Percentiles rank a stretch among this genome's conserved stretches.
phyloP scores from a whole-genome alignment of 192 early-diverging fungal genomes.

The Coemansia sp. region DNA sequence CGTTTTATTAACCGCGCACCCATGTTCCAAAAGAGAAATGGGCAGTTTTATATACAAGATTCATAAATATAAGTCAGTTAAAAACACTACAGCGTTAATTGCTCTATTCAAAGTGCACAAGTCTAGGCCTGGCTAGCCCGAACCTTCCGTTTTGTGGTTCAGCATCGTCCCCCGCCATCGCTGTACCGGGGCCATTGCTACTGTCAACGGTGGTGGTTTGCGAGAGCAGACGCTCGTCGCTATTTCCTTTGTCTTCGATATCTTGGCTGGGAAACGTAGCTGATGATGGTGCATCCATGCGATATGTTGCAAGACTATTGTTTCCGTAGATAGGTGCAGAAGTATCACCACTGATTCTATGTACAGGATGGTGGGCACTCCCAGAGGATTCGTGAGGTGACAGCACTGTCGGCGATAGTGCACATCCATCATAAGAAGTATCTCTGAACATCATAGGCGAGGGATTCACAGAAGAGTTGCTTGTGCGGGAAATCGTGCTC shows the following conservation, averaged over 20 bases:
- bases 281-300: not conserved
- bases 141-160: conserved; percentile 1
- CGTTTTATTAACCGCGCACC: not conserved
- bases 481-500: conserved; percentile 41
- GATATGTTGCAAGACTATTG: not conserved
- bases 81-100: not conserved
- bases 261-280: not conserved
- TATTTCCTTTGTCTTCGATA: not conserved
- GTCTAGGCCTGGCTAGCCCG: conserved; percentile 25
- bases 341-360: not conserved
- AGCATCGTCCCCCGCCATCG: conserved; percentile 7
- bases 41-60: not conserved
- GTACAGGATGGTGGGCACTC: not conserved
- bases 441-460: not conserved
- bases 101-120: conserved; percentile 9
- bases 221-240: not conserved
- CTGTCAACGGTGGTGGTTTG: not conserved
- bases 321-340: not conserved
- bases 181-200: not conserved
- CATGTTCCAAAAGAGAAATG: not conserved
- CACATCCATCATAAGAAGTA: not conserved
- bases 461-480: conserved; percentile 23
- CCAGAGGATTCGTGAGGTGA: not conserved
- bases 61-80: not conserved
- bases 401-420: not conserved